Conservation (phyloP, 306 rosid genomes). For the Vigna hirtella region DNA sequence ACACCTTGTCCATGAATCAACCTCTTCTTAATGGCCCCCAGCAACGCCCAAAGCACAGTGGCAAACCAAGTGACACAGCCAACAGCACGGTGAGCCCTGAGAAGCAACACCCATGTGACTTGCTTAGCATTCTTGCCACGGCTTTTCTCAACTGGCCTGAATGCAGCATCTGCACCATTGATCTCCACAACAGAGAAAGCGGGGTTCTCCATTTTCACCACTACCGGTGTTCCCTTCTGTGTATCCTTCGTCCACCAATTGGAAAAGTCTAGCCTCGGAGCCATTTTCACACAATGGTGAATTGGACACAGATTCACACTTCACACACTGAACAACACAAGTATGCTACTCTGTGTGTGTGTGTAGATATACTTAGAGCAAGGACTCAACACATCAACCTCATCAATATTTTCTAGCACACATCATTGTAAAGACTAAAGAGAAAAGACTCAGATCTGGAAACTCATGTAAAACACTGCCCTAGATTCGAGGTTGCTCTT, state of each 20-base stretch:
- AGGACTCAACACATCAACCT: constrained; percentile 33
- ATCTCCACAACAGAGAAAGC: constrained; percentile 86
- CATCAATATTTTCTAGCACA: constrained; percentile 41
- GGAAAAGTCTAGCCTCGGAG: constrained; percentile 78
- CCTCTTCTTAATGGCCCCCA: constrained; percentile 78
- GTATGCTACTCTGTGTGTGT: not conserved
- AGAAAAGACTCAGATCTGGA: constrained; percentile 65
- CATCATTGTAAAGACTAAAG: constrained; percentile 37
- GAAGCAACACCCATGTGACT: constrained; percentile 92
- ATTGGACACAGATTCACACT: constrained; percentile 22
- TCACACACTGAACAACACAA: constrained; percentile 7
- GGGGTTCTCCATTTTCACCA: constrained; percentile 92
- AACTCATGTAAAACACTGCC: constrained; percentile 43
- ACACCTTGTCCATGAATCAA: constrained; percentile 70
- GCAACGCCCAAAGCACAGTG: constrained; percentile 70
- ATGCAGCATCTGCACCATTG: constrained; percentile 81
- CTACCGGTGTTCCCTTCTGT: constrained; percentile 80
- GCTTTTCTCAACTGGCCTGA: constrained; percentile 79
- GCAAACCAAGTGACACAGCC: constrained; percentile 78
- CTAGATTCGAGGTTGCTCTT: constrained; percentile 29
- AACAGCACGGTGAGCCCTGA: constrained; percentile 80
- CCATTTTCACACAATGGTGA: constrained; percentile 54
- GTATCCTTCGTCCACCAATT: constrained; percentile 68
- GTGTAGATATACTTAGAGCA: not conserved
- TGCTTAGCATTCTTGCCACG: constrained; percentile 88